Percentiles rank a stretch among this genome's conserved stretches.
Evolutionary conservation across 192 early-diverging fungal species (phyloP).

Genomic region (Spizellomyces punctatus): DNA sequence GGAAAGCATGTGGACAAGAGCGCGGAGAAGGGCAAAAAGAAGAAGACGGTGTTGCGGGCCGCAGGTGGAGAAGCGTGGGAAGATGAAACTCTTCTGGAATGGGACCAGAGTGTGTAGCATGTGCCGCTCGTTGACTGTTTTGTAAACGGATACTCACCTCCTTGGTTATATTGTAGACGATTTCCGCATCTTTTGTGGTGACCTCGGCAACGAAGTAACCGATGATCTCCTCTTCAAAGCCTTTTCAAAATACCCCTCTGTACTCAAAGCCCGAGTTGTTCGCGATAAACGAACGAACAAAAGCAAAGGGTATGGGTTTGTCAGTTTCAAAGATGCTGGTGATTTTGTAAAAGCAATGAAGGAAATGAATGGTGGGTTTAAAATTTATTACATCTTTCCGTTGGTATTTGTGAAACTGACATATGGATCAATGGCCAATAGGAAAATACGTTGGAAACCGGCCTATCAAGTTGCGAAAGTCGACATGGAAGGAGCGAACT

Average conservation of each 20-base stretch:
- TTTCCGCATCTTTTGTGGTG: conserved; percentile 90
- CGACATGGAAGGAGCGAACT: conserved; percentile 89
- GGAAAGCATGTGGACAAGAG: neutral
- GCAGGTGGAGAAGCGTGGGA: conserved; percentile 96
- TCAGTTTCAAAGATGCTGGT: conserved; percentile 87
- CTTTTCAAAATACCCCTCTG: conserved; percentile 84
- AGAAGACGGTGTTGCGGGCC: conserved; percentile 69
- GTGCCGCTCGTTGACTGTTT: neutral
- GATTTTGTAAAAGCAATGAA: conserved; percentile 92
- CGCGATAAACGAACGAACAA: conserved; percentile 84
- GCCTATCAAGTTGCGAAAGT: conserved; percentile 92
- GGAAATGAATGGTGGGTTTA: conserved; percentile 85
- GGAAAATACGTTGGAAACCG: conserved; percentile 95
- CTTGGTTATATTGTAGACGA: conserved; percentile 61
- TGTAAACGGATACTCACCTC: neutral
- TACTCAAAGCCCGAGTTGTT: conserved; percentile 83
- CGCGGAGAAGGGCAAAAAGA: conserved; percentile 53
- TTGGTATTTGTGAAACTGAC: neutral
- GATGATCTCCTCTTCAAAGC: conserved; percentile 76
- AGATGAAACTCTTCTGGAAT: conserved; percentile 81
- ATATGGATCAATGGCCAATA: conserved; percentile 18
- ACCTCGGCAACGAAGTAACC: conserved; percentile 92
- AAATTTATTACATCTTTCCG: neutral
- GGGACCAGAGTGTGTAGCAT: conserved; percentile 69
- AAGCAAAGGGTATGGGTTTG: conserved; percentile 91